Evolutionary conservation across 495 filamentous ascomycete genomes (phyloP).

Genomic region (Penicillium waksmanii): DNA sequence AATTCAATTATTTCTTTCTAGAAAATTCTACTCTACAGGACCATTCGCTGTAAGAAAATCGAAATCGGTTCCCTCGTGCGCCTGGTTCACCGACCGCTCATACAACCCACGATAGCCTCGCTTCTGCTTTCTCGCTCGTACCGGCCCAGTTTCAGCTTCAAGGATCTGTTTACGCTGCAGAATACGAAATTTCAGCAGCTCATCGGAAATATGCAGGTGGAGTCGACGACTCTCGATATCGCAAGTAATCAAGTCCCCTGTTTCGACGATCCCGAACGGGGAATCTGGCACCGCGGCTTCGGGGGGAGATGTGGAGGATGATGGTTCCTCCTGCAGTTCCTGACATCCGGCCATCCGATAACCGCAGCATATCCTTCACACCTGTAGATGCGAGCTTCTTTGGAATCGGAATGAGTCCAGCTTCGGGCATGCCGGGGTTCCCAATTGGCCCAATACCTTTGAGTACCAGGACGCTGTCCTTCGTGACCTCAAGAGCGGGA

Average conservation of each 20-base stretch:
- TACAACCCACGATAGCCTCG: constrained; percentile 69
- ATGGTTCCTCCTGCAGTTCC: constrained; percentile 72
- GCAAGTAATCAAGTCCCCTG: constrained; percentile 60
- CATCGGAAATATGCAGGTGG: constrained; percentile 51
- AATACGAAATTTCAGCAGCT: constrained; percentile 48
- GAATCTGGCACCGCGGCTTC: constrained; percentile 60
- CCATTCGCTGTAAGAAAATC: constrained; percentile 61
- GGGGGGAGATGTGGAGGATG: constrained; percentile 67
- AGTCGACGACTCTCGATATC: constrained; percentile 53
- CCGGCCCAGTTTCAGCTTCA: constrained; percentile 27
- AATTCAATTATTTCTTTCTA: no score
- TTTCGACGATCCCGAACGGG: constrained; percentile 62
- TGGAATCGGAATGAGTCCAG: constrained; percentile 66
- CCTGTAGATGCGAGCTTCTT: constrained; percentile 61
- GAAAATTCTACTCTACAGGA: neutral
- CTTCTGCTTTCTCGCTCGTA: constrained; percentile 39
- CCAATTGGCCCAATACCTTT: constrained; percentile 66
- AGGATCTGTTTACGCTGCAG: constrained; percentile 33
- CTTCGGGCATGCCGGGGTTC: constrained; percentile 71
- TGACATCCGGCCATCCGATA: constrained; percentile 70
- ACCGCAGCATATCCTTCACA: constrained; percentile 65
- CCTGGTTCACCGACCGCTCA: constrained; percentile 65
- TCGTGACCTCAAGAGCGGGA: constrained; percentile 52
- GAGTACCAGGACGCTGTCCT: constrained; percentile 60
- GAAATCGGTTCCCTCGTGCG: constrained; percentile 67